A percentile compares a stretch with the other conserved stretches of the same genome.
Evolutionary conservation across 768 basidiomycete species (phyloP).

Genomic region (Neoboletus subvelutipes): DNA sequence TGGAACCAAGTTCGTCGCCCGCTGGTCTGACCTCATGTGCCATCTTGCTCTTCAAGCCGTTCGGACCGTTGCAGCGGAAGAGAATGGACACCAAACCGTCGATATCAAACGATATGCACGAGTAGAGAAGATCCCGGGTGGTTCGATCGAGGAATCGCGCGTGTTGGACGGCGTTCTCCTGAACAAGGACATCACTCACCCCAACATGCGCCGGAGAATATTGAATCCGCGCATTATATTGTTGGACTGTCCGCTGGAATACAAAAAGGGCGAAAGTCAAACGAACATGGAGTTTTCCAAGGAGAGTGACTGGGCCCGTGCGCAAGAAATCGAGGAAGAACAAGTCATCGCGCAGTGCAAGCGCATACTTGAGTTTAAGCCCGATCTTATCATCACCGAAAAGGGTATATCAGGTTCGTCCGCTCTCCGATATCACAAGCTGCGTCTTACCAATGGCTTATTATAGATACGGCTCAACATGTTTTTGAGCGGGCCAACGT

Average conservation of each 20-base stretch:
- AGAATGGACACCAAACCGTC: conserved; percentile 78
- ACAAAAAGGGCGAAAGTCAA: conserved; percentile 98
- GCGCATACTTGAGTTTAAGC: conserved; percentile 88
- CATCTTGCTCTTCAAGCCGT: conserved; percentile 90
- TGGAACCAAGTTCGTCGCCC: conserved; percentile 94
- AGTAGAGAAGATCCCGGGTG: conserved; percentile 96
- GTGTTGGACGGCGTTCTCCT: conserved; percentile 93
- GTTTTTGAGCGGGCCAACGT: conserved; percentile 84
- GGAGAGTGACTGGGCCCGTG: conserved; percentile 89
- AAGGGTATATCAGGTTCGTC: conserved; percentile 91
- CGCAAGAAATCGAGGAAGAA: conserved; percentile 95
- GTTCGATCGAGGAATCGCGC: conserved; percentile 90
- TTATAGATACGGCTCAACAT: conserved; percentile 86
- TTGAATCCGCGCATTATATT: conserved; percentile 85
- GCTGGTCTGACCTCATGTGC: conserved; percentile 99
- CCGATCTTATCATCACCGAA: conserved; percentile 93
- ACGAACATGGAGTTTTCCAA: conserved; percentile 98
- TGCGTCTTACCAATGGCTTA: background rate
- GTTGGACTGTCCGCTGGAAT: conserved; percentile 93
- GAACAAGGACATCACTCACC: conserved; percentile 99
- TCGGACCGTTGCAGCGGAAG: conserved; percentile 79
- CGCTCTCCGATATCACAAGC: background rate
- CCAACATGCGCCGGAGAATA: conserved; percentile 92
- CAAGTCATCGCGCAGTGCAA: conserved; percentile 88
- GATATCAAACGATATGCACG: conserved; percentile 98